Evolutionary conservation across 2,329 filamentous ascomycete species (phyloP).

Genomic region (Lecanicillium sp.): DNA sequence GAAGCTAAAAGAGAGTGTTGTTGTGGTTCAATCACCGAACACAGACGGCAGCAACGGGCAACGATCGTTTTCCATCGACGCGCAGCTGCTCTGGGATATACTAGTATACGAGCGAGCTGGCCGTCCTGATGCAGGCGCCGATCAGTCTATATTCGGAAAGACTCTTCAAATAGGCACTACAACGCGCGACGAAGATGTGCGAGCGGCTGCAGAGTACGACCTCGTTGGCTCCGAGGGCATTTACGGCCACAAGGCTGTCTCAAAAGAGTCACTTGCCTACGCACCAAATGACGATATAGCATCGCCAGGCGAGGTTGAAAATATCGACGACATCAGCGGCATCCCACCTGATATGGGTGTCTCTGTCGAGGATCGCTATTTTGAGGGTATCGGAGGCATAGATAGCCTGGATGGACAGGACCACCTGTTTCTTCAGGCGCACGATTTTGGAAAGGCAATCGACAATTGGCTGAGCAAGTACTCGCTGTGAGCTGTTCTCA

Average conservation of each 20-base stretch:
- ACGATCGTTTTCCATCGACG: slow-evolving; percentile 21
- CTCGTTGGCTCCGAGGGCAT: slow-evolving; percentile 30
- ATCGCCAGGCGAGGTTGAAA: slow-evolving; percentile 3
- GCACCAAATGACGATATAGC: slow-evolving; percentile 20
- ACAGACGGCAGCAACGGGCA: neutral
- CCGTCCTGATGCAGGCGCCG: slow-evolving; percentile 12
- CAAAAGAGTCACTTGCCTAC: slow-evolving; percentile 23
- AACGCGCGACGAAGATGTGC: slow-evolving; percentile 4
- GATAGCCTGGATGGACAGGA: slow-evolving; percentile 15
- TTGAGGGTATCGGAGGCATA: slow-evolving; percentile 14
- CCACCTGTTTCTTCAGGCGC: slow-evolving; percentile 22
- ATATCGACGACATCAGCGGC: slow-evolving; percentile 2
- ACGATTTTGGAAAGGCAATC: slow-evolving; percentile 26
- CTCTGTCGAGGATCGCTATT: slow-evolving; percentile 13
- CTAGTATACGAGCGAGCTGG: slow-evolving; percentile 27
- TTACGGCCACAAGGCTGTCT: slow-evolving; percentile 28
- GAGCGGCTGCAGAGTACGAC: slow-evolving; percentile 22
- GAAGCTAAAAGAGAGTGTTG: slow-evolving; percentile 24
- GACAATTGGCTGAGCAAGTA: slow-evolving; percentile 24
- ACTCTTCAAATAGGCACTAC: slow-evolving; percentile 7
- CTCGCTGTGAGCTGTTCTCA: slow-evolving; percentile 2
- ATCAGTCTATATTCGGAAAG: slow-evolving; percentile 16
- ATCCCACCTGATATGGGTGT: slow-evolving; percentile 1
- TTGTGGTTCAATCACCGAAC: neutral
- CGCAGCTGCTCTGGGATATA: slow-evolving; percentile 26